These are phyloP conservation scores for Chloranthus sessilifolius DNA, from an alignment of 164 flowering plant genomes.

Conservation along the genomic window DNA sequence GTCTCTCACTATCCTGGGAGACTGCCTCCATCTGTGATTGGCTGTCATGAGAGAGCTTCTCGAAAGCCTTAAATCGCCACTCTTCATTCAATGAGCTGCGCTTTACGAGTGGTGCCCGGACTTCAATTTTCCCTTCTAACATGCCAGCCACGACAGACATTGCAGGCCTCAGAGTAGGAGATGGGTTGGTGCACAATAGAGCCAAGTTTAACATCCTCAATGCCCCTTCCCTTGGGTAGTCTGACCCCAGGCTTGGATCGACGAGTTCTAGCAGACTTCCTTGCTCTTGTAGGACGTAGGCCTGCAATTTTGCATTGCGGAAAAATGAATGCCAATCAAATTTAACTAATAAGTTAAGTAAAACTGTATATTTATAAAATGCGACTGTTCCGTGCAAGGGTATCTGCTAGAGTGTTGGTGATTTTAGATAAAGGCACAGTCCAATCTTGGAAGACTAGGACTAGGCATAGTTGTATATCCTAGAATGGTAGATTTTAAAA, in stretches of 20 bases:
- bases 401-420: too few relatives aligned
- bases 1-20: slow-evolving; percentile 23
- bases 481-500: too few relatives aligned
- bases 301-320: slow-evolving; percentile 24
- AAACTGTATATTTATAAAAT: too few relatives aligned
- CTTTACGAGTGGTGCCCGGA: slow-evolving; percentile 40
- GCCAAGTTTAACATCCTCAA: slow-evolving; percentile 48
- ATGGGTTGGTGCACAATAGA: slow-evolving; percentile 72
- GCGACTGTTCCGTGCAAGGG: too few relatives aligned
- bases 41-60: slow-evolving; percentile 21
- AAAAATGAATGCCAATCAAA: too few relatives aligned
- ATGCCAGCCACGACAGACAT: slow-evolving; percentile 73
- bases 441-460: too few relatives aligned
- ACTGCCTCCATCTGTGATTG: too few relatives aligned
- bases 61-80: slow-evolving; percentile 24
- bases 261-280: slow-evolving; percentile 69
- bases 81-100: slow-evolving; percentile 16
- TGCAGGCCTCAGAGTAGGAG: slow-evolving; percentile 69
- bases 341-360: too few relatives aligned
- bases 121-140: slow-evolving; percentile 61
- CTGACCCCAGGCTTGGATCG: slow-evolving; percentile 54
- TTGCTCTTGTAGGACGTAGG: slow-evolving; percentile 62
- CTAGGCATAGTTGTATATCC: too few relatives aligned
- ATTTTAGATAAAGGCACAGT: too few relatives aligned
- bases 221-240: slow-evolving; percentile 51